Evolutionary conservation across 352 stramenopile genomes (phyloP).

Genomic region (Paralagenidium karlingii): DNA sequence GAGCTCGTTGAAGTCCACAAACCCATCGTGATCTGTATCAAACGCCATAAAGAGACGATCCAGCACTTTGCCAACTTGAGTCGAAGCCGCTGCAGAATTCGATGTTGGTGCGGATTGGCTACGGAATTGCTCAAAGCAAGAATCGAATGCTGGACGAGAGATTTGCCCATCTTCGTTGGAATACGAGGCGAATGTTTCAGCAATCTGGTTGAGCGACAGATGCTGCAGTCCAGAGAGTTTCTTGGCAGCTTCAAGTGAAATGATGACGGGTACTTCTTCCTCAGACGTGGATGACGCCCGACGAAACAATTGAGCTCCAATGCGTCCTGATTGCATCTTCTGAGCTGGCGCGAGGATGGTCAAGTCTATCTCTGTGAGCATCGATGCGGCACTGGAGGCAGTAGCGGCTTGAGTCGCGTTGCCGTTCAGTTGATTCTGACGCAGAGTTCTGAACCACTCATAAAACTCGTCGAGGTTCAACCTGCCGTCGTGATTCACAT

Average conservation of each 20-base stretch:
- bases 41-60: slow-evolving; percentile 65
- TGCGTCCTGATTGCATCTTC: too few species aligned
- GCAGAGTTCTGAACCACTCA: slow-evolving; percentile 4
- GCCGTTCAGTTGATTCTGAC: too few species aligned
- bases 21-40: slow-evolving; percentile 59
- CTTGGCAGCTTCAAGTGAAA: slow-evolving; percentile 54
- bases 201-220: slow-evolving; percentile 47
- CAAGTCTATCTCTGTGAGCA: too few species aligned
- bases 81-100: too few species aligned
- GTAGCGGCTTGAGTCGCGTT: too few species aligned
- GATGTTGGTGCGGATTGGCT: too few species aligned
- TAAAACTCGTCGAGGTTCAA: slow-evolving; percentile 15
- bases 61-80: slow-evolving; percentile 35
- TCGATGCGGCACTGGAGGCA: too few species aligned
- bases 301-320: too few species aligned
- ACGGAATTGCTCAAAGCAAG: slow-evolving; percentile 62
- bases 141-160: slow-evolving; percentile 49
- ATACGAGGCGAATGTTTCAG: slow-evolving; percentile 34
- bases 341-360: too few species aligned
- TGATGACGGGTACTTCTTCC: too few species aligned
- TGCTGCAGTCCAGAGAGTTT: slow-evolving; percentile 53
- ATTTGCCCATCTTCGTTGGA: slow-evolving; percentile 36
- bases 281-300: too few species aligned
- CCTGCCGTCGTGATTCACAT: slow-evolving; percentile 11
- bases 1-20: slow-evolving; percentile 80